A percentile compares a stretch with the other conserved stretches of the same genome.
These are phyloP conservation scores for Amphibolis antarctica DNA, from an alignment of 106 monocot genomes.

Conservation along the genomic window DNA sequence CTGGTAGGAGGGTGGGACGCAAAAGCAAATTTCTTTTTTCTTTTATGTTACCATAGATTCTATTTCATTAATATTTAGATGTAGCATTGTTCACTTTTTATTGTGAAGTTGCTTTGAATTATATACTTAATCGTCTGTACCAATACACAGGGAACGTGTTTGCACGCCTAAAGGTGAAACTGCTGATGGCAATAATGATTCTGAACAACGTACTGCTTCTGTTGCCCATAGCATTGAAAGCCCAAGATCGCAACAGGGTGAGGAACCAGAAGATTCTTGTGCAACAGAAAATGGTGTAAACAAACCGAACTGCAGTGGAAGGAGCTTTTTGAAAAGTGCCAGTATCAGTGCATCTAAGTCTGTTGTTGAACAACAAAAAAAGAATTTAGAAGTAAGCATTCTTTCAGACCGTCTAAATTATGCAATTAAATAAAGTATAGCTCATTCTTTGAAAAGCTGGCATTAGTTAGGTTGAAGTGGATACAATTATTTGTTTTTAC, in stretches of 20 bases:
- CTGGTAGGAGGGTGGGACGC: too few relatives aligned
- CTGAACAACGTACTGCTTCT: constrained; percentile 21
- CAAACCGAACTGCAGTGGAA: constrained; percentile 45
- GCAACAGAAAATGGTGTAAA: constrained; percentile 27
- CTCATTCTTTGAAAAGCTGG: background rate
- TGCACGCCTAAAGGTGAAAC: constrained; percentile 29
- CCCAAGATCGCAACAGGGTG: constrained; percentile 28
- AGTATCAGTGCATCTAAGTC: constrained; percentile 85
- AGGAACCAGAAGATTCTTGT: constrained; percentile 16
- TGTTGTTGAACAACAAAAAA: constrained; percentile 39
- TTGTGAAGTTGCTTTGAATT: too few relatives aligned
- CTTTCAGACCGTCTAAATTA: background rate
- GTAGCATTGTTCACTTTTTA: too few relatives aligned
- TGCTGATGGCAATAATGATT: constrained; percentile 21
- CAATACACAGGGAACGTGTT: constrained; percentile 86
- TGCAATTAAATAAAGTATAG: background rate
- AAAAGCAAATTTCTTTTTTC: too few relatives aligned
- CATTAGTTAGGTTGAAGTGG: background rate
- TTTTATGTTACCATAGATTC: too few relatives aligned
- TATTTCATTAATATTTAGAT: too few relatives aligned
- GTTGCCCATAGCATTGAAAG: constrained; percentile 17
- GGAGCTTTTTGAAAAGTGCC: constrained; percentile 72
- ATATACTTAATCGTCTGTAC: too few relatives aligned
- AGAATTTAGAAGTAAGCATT: constrained; percentile 46
- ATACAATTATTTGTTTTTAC: background rate